Base-by-base conservation (phyloP, 2,329 filamentous ascomycete species). In the Microdochium nivale region DNA sequence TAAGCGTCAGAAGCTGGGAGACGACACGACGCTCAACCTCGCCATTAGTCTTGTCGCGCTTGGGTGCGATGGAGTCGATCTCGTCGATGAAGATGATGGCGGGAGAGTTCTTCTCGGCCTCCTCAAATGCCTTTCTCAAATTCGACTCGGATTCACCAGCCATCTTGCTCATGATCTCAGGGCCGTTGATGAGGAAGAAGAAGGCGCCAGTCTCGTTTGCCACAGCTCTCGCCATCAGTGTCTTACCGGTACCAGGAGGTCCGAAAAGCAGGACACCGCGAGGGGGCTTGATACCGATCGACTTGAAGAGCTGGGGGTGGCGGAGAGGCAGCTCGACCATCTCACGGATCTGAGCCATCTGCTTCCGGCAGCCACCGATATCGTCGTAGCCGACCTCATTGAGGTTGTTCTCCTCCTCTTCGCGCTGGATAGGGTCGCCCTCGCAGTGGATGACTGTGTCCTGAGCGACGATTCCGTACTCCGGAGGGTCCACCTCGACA, bases 141-240 rank as follows among this genome's bases (percentile, higher is more conserved):
- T 97, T 97, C 54, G 92, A 97, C 72, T 97, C 94, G 54, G 94
- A 97, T 74, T 99, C 94, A 82, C 94, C 94, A 54, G 94, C 94
- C 94, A 97, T 97, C 83, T 97, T 97, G 54, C 92, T 96, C 94
- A 99, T 97, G 77, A 99, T 97, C 71, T 97, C 94, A 50, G 94
- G 94, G 58, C 94, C 92, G 74, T 97, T 97, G 82, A 99, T 97
- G 57, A 97, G 76, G 84, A 99, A 97, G 78, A 99, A 99, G 79
- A 97, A 97, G 48, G 92, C 92, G 64, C 94, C 94, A 32, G 94
- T 97, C 79, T 97, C 94, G 75, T 97, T 97, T 73, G 94, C 94
- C 52, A 99, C 94, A 57, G 94, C 94, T 72, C 94, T 89, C 66
- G 94, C 94, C 94, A 97, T 97, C 61, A 99, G 77, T 35, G 94